Percentiles rank a stretch among this genome's conserved stretches.
These are phyloP conservation scores for Clausena lansium DNA, from an alignment of 345 rosid species.

Conservation along the genomic window DNA sequence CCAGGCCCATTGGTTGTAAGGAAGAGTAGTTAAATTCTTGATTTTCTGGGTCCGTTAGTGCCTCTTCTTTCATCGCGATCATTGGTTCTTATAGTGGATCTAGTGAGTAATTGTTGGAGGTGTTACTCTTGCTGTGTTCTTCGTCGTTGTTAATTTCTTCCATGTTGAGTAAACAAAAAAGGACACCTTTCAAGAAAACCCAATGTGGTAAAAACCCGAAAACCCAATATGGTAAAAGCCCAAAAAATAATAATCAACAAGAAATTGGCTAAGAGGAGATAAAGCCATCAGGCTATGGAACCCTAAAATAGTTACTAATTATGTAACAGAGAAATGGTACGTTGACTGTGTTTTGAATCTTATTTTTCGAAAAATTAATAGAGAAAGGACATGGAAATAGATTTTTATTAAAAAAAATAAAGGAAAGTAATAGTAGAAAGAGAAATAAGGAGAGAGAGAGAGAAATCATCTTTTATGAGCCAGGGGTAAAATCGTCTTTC, in stretches of 20 bases:
- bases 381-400: background rate
- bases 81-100: constrained; percentile 29
- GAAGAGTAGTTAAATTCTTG: constrained; percentile 14
- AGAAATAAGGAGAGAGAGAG: background rate
- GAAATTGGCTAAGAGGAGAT: background rate
- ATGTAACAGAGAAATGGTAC: constrained; percentile 8
- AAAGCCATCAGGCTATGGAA: background rate
- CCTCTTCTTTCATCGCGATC: constrained; percentile 40
- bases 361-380: background rate
- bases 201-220: background rate
- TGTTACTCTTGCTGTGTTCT: constrained; percentile 20
- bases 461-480: too few species aligned
- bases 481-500: too few species aligned
- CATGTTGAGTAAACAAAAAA: constrained; percentile 17
- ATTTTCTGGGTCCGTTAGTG: constrained; percentile 25
- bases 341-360: constrained; percentile 17
- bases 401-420: background rate
- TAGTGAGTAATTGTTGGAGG: constrained; percentile 19
- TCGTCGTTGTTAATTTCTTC: constrained; percentile 12
- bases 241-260: background rate
- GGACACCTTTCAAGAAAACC: constrained; percentile 2
- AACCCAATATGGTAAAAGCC: too few species aligned
- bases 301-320: background rate
- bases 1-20: constrained; percentile 17
- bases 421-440: background rate